Percentiles rank a stretch among this genome's conserved stretches.
Conservation (phyloP, 164 flowering plant species). For the Hamamelis virginiana region DNA sequence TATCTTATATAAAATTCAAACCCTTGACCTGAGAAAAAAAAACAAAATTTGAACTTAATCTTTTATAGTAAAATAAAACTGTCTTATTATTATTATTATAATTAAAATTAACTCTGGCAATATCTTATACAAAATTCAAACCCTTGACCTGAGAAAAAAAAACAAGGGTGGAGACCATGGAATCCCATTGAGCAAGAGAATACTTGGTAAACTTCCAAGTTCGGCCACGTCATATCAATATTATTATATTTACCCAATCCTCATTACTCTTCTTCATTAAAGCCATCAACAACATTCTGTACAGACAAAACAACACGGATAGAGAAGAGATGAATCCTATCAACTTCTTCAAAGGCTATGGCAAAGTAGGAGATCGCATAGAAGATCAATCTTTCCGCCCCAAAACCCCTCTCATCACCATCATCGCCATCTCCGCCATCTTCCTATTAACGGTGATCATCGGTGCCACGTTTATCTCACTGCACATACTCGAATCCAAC, state of each 20-base stretch:
- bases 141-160: too few species aligned
- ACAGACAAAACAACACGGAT: background rate
- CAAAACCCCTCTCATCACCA: constrained; percentile 3
- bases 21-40: too few species aligned
- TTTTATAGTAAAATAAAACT: too few species aligned
- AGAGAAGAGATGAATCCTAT: constrained; percentile 30
- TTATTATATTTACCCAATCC: background rate
- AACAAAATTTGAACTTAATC: too few species aligned
- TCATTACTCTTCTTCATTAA: background rate
- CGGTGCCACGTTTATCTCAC: constrained; percentile 17
- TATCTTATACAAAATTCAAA: too few species aligned
- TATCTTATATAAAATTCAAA: too few species aligned
- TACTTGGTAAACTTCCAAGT: too few species aligned
- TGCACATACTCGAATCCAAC: constrained; percentile 20
- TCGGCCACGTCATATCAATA: too few species aligned
- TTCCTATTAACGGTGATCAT: constrained; percentile 22
- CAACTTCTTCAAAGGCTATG: constrained; percentile 42
- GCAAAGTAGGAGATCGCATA: constrained; percentile 26
- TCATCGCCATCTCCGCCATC: constrained; percentile 18
- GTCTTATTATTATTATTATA: too few species aligned
- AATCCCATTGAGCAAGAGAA: too few species aligned
- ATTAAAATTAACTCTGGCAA: too few species aligned
- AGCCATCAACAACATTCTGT: background rate
- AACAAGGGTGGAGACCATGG: too few species aligned
- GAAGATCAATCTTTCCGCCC: constrained; percentile 22